A percentile compares a stretch with the other conserved stretches of the same genome.
These are phyloP conservation scores for Nyctanthes arbortristis DNA, from an alignment of 257 asterid genomes.

Conservation along the genomic window DNA sequence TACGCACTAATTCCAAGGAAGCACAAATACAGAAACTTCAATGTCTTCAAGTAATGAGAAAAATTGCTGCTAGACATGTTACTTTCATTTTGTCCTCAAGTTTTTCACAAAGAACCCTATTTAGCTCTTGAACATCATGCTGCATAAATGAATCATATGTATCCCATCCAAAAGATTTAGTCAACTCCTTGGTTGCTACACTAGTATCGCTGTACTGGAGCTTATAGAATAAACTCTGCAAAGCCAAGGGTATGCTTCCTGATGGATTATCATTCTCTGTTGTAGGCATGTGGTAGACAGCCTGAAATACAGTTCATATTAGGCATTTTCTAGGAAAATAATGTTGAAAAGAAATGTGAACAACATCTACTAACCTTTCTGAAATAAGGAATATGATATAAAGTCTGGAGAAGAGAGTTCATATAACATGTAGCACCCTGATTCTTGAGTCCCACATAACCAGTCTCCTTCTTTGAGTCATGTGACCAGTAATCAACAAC, in stretches of 20 bases:
- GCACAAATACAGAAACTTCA: slow-evolving; percentile 5
- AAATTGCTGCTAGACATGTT: slow-evolving; percentile 17
- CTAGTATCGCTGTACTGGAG: slow-evolving; percentile 78
- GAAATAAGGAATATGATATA: slow-evolving; percentile 72
- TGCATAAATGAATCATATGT: slow-evolving; percentile 83
- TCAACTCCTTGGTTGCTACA: slow-evolving; percentile 86
- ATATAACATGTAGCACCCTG: slow-evolving; percentile 80
- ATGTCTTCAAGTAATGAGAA: slow-evolving; percentile 13
- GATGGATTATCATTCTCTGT: slow-evolving; percentile 81
- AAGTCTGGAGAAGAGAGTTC: slow-evolving; percentile 74
- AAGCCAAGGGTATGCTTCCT: slow-evolving; percentile 83
- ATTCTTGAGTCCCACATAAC: slow-evolving; percentile 71
- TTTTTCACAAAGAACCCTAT: slow-evolving; percentile 81
- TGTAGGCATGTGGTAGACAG: slow-evolving; percentile 91
- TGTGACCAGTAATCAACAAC: slow-evolving; percentile 63
- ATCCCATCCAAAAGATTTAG: slow-evolving; percentile 88
- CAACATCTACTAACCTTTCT: slow-evolving; percentile 43
- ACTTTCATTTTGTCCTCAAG: slow-evolving; percentile 95
- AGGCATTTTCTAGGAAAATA: slow-evolving; percentile 20
- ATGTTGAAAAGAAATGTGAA: slow-evolving; percentile 7
- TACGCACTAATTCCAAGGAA: slow-evolving; percentile 2
- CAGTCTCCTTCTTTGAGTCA: slow-evolving; percentile 72
- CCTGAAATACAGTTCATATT: slow-evolving; percentile 39
- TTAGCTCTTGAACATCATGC: slow-evolving; percentile 88
- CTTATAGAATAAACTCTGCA: slow-evolving; percentile 84